A percentile compares a stretch with the other conserved stretches of the same genome.
Conservation (phyloP, 306 rosid genomes). For the Rosa chinensis region DNA sequence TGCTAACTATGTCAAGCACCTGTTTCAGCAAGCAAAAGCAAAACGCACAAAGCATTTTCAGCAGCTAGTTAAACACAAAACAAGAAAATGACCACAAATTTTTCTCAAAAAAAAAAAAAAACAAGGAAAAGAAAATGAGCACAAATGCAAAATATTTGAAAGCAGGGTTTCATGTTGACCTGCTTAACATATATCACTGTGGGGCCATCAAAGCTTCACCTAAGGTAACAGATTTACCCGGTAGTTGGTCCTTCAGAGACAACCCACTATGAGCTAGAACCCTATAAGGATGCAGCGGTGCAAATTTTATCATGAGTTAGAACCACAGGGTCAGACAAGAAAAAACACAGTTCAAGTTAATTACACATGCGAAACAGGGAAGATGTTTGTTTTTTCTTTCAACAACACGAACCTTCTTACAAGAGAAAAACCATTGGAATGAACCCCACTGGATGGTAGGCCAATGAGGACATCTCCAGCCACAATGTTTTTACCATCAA, state of each 20-base stretch:
- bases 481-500: conserved; percentile 66
- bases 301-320: neutral
- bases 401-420: conserved; percentile 62
- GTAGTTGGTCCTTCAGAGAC: conserved; percentile 65
- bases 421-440: conserved; percentile 89
- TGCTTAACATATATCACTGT: conserved; percentile 82
- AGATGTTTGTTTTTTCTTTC: neutral
- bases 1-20: conserved; percentile 46
- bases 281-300: conserved; percentile 34
- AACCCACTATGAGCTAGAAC: conserved; percentile 71
- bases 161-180: conserved; percentile 40
- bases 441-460: conserved; percentile 26
- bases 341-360: neutral
- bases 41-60: neutral
- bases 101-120: too few species aligned
- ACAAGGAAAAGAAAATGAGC: too few species aligned
- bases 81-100: neutral
- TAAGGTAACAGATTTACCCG: conserved; percentile 53
- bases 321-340: neutral
- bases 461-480: conserved; percentile 81
- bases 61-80: neutral
- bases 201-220: conserved; percentile 89
- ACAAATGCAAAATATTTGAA: neutral
- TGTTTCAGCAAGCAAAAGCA: conserved; percentile 23
- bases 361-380: neutral